A percentile compares a stretch with the other conserved stretches of the same genome.
Evolutionary conservation across 495 filamentous ascomycete genomes (phyloP).

Genomic region (Lophiotrema nucula): DNA sequence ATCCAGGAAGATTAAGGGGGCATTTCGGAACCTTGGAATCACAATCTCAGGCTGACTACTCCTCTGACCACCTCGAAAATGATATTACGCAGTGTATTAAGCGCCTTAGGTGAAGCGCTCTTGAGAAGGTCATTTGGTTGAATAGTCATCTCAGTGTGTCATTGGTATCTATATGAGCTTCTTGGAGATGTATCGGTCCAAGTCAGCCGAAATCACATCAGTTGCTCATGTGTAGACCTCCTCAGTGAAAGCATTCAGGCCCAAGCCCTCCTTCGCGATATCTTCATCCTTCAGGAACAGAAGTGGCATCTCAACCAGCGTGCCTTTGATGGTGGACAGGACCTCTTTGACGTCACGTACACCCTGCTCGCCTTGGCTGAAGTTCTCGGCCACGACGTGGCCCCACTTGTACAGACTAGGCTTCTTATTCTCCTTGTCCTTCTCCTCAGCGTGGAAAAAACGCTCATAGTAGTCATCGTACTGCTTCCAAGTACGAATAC

Average conservation of each 20-base stretch:
- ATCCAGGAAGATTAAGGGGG: too few species aligned
- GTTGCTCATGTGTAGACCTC: constrained; percentile 78
- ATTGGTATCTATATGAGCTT: too few species aligned
- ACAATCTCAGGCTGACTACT: too few species aligned
- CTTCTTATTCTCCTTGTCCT: constrained; percentile 46
- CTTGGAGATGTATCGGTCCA: too few species aligned
- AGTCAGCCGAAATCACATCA: too few species aligned
- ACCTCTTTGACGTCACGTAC: constrained; percentile 76
- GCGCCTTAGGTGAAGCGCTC: too few species aligned
- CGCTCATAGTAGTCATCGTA: constrained; percentile 81
- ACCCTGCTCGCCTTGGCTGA: constrained; percentile 60
- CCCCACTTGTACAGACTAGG: constrained; percentile 66
- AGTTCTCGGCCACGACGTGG: constrained; percentile 81
- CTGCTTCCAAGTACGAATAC: constrained; percentile 74
- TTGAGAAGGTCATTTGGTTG: too few species aligned
- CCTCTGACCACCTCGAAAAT: too few species aligned
- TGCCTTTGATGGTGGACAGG: constrained; percentile 72
- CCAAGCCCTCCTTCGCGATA: constrained; percentile 80
- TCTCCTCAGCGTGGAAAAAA: constrained; percentile 52
- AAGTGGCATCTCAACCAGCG: constrained; percentile 88
- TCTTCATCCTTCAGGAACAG: constrained; percentile 84
- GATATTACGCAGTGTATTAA: too few species aligned
- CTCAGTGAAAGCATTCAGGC: constrained; percentile 77
- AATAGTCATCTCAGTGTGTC: too few species aligned
- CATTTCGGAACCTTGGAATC: too few species aligned